A percentile compares a stretch with the other conserved stretches of the same genome.
Evolutionary conservation across 73 alveolate species (phyloP).

Genomic region (Paramecium sexaurelia): DNA sequence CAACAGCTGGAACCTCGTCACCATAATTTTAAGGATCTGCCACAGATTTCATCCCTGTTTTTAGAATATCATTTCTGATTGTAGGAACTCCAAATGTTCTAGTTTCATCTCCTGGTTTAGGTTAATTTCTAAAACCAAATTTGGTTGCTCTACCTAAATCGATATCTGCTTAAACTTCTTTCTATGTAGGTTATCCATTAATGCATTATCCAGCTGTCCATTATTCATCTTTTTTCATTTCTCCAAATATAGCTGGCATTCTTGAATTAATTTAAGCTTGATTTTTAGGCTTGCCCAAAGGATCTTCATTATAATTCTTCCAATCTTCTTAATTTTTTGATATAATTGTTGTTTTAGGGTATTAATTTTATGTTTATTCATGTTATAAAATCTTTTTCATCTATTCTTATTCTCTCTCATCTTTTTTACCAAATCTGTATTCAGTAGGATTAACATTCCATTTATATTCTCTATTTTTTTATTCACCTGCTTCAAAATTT

Average conservation of each 20-base stretch:
- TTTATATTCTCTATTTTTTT: constrained; percentile 60
- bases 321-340: constrained; percentile 63
- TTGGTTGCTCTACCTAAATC: constrained; percentile 61
- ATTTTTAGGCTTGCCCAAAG: constrained; percentile 58
- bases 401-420: constrained; percentile 20
- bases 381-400: constrained; percentile 5
- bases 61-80: constrained; percentile 47
- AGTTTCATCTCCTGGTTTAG: constrained; percentile 60
- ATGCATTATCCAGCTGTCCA: constrained; percentile 59
- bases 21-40: constrained; percentile 70
- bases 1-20: constrained; percentile 66
- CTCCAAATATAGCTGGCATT: constrained; percentile 52
- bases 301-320: constrained; percentile 66
- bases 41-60: constrained; percentile 49
- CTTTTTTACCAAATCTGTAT: constrained; percentile 57
- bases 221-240: constrained; percentile 9
- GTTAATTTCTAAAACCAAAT: constrained; percentile 60
- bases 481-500: constrained; percentile 66
- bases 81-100: constrained; percentile 69
- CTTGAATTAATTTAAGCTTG: constrained; percentile 49
- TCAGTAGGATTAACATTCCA: constrained; percentile 45
- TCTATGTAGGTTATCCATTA: constrained; percentile 47
- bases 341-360: constrained; percentile 59
- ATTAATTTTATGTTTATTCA: constrained; percentile 28
- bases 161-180: constrained; percentile 61